Evolutionary conservation across 768 basidiomycete species (phyloP).

Genomic region (Leccinum boreale): DNA sequence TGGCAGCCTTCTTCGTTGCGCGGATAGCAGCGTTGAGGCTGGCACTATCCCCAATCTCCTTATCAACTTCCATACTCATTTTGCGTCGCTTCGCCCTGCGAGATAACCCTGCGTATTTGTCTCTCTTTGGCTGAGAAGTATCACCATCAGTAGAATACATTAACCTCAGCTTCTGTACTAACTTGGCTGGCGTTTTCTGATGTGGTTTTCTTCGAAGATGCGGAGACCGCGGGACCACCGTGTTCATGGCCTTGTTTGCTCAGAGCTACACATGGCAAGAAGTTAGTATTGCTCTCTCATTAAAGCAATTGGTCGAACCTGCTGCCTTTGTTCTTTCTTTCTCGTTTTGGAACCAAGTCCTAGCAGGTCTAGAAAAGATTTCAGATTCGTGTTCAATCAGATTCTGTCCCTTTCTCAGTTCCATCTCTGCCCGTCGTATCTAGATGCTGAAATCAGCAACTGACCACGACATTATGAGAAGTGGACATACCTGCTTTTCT

Average conservation of each 20-base stretch:
- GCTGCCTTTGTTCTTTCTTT: conserved; percentile 80
- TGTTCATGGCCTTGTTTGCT: conserved; percentile 76
- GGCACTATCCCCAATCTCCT: conserved; percentile 51
- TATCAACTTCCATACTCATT: conserved; percentile 79
- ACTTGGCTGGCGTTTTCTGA: conserved; percentile 41
- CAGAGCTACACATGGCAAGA: conserved; percentile 43
- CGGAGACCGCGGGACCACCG: conserved; percentile 36
- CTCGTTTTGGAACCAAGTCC: conserved; percentile 96
- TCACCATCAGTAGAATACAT: conserved; percentile 2
- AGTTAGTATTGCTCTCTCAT: conserved; percentile 6
- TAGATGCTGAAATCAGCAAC: conserved; percentile 30
- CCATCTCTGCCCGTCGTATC: conserved; percentile 93
- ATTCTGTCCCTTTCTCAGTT: conserved; percentile 91
- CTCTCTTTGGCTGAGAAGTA: conserved; percentile 60
- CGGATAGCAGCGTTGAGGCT: conserved; percentile 75
- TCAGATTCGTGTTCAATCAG: conserved; percentile 91
- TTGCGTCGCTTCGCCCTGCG: conserved; percentile 86
- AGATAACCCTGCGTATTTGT: conserved; percentile 80
- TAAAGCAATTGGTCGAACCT: conserved; percentile 44
- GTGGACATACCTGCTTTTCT: conserved; percentile 75
- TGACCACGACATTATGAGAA: neutral
- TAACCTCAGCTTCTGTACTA: conserved; percentile 5
- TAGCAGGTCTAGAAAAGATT: conserved; percentile 88
- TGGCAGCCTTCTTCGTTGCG: conserved; percentile 75
- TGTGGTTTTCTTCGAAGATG: conserved; percentile 38